Evolutionary conservation across 352 stramenopile genomes (phyloP).

Genomic region (Globisporangium heterothallicum): DNA sequence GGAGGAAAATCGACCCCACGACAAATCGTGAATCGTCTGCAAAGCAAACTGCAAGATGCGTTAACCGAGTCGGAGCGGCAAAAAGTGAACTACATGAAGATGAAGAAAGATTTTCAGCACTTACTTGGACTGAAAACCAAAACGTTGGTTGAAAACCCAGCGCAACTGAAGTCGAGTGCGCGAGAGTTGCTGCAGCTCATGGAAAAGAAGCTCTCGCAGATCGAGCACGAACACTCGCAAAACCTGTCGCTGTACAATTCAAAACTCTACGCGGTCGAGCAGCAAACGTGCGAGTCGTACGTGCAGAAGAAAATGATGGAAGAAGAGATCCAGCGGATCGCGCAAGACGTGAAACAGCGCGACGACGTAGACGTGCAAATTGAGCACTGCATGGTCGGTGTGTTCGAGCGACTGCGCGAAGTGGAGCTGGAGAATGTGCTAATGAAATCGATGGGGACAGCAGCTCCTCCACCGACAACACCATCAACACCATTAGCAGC

Average conservation of each 20-base stretch:
- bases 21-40: slow-evolving; percentile 21
- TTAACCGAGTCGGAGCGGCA: slow-evolving; percentile 40
- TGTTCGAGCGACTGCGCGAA: slow-evolving; percentile 49
- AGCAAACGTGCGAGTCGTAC: slow-evolving; percentile 50
- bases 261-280: slow-evolving; percentile 46
- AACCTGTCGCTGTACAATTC: slow-evolving; percentile 37
- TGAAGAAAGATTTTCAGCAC: slow-evolving; percentile 47
- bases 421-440: slow-evolving; percentile 45
- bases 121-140: slow-evolving; percentile 39
- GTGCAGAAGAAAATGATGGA: slow-evolving; percentile 41
- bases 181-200: slow-evolving; percentile 33
- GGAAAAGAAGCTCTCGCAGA: slow-evolving; percentile 33
- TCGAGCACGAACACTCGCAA: slow-evolving; percentile 32
- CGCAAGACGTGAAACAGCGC: slow-evolving; percentile 33
- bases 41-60: slow-evolving; percentile 32
- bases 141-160: slow-evolving; percentile 26
- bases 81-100: slow-evolving; percentile 31
- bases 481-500: not conserved
- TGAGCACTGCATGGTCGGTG: slow-evolving; percentile 46
- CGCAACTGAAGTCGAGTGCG: slow-evolving; percentile 26
- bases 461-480: too few relatives aligned
- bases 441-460: too few relatives aligned
- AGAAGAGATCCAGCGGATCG: slow-evolving; percentile 35
- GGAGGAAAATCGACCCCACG: slow-evolving; percentile 11
- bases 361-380: slow-evolving; percentile 46